phyloP scores from a whole-genome alignment of 768 basidiomycete species.

The Lentinula boryana region DNA sequence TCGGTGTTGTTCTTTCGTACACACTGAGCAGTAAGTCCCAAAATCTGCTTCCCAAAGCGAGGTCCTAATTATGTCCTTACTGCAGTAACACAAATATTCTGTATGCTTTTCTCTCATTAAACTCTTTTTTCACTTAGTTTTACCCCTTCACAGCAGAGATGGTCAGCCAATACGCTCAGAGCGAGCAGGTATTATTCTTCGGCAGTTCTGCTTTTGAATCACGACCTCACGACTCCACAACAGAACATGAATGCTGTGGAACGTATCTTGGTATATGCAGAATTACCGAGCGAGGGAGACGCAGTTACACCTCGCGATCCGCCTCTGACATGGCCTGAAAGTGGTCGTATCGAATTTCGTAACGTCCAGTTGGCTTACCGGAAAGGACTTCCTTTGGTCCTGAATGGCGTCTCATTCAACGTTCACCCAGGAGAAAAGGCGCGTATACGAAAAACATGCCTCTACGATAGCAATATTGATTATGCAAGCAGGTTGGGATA shows the following conservation, averaged over 20 bases:
- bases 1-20: conserved; percentile 52
- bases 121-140: neutral
- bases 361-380: conserved; percentile 56
- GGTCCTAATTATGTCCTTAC: neutral
- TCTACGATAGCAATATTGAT: neutral
- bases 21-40: conserved; percentile 36
- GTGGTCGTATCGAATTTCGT: conserved; percentile 49
- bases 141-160: conserved; percentile 37
- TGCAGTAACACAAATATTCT: conserved; percentile 40
- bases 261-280: conserved; percentile 59
- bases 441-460: neutral
- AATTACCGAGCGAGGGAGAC: conserved; percentile 52
- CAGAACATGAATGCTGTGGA: conserved; percentile 68
- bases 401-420: conserved; percentile 56
- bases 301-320: conserved; percentile 39
- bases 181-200: conserved; percentile 35
- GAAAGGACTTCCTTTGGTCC: conserved; percentile 55
- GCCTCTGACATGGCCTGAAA: conserved; percentile 40
- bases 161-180: conserved; percentile 52
- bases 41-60: neutral
- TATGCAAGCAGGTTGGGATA: conserved; percentile 8
- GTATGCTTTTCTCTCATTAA: conserved; percentile 20
- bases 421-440: conserved; percentile 64
- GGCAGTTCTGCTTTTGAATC: too few relatives aligned
- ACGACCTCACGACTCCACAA: neutral